Evolutionary conservation across 2,329 filamentous ascomycete species (phyloP).

Genomic region (Teratosphaeriaceae sp.): DNA sequence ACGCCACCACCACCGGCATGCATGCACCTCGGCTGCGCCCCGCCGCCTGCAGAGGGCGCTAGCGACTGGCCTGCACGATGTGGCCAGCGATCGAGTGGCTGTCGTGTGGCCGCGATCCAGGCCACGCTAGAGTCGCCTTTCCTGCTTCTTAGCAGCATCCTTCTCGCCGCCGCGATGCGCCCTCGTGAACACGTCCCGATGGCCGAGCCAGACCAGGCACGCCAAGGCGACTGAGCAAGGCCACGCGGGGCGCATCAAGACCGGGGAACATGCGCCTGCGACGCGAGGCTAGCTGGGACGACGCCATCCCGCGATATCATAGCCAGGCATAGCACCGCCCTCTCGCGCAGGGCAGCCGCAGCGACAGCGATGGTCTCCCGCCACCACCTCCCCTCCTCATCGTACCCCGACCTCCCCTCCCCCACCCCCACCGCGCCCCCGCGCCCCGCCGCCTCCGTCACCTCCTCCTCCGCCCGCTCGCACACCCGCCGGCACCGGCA

Average conservation of each 20-base stretch:
- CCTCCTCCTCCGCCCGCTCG: slow-evolving; percentile 58
- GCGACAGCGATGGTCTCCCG: slow-evolving; percentile 13
- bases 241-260: background rate
- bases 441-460: slow-evolving; percentile 53
- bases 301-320: background rate
- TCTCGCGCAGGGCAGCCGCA: background rate
- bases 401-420: slow-evolving; percentile 11
- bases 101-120: slow-evolving; percentile 1
- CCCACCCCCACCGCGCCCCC: slow-evolving; percentile 16
- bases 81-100: slow-evolving; percentile 2
- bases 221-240: background rate
- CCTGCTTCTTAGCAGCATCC: background rate
- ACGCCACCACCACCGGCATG: background rate
- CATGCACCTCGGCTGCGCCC: slow-evolving; percentile 2
- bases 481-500: slow-evolving; percentile 60
- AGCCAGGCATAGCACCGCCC: background rate
- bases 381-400: slow-evolving; percentile 10
- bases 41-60: background rate
- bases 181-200: background rate
- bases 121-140: background rate
- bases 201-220: background rate
- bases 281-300: slow-evolving; percentile 1
- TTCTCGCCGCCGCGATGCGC: background rate
- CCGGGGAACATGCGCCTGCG: slow-evolving; percentile 9
- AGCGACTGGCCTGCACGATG: slow-evolving; percentile 3